Percentiles rank a stretch among this genome's conserved stretches.
Evolutionary conservation across 202 grass and related monocot species (phyloP).

Genomic region (Saccharum hybrid): DNA sequence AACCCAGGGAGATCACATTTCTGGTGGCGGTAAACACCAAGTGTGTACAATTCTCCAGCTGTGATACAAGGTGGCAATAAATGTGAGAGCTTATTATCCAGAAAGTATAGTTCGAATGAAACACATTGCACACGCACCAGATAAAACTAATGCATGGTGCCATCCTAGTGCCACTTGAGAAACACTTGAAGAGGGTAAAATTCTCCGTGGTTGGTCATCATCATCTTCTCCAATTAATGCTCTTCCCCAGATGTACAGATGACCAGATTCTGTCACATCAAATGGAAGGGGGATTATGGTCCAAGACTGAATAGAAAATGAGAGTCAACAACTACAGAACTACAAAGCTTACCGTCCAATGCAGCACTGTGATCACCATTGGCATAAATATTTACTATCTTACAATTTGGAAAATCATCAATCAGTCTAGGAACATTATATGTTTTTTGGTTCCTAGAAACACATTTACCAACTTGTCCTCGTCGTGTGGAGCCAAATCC

Average conservation of each 20-base stretch:
- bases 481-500: constrained; percentile 83
- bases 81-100: constrained; percentile 30
- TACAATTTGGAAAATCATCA: constrained; percentile 65
- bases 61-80: constrained; percentile 23
- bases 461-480: constrained; percentile 75
- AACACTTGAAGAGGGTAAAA: constrained; percentile 51
- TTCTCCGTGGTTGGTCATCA: constrained; percentile 55
- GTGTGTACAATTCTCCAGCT: constrained; percentile 71
- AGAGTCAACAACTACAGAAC: constrained; percentile 18
- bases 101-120: constrained; percentile 28
- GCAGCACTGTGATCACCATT: constrained; percentile 97
- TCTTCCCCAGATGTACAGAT: constrained; percentile 89
- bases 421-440: constrained; percentile 69
- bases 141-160: constrained; percentile 85
- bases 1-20: constrained; percentile 29
- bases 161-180: constrained; percentile 93
- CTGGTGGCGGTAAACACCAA: constrained; percentile 82
- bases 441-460: constrained; percentile 55
- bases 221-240: constrained; percentile 60
- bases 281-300: constrained; percentile 35
- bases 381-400: constrained; percentile 68
- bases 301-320: constrained; percentile 6
- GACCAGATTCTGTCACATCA: constrained; percentile 59
- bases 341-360: constrained; percentile 63
- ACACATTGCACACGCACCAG: constrained; percentile 53